Conservation (phyloP, 2,329 filamentous ascomycete genomes). For the Alternaria hordeiaustralica region DNA sequence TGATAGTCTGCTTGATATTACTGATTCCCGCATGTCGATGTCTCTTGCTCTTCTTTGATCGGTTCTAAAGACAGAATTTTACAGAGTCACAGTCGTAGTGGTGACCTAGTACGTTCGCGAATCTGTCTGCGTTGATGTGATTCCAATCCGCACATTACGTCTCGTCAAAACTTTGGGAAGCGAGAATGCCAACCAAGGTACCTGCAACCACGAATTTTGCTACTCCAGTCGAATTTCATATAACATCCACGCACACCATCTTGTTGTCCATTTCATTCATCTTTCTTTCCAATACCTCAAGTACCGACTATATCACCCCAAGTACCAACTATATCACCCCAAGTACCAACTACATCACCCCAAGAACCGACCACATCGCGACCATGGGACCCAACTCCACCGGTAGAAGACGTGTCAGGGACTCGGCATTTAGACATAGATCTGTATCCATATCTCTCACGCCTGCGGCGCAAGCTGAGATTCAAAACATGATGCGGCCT, state of each 20-base stretch:
- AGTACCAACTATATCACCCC: not conserved
- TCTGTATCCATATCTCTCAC: not conserved
- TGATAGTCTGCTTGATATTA: not conserved
- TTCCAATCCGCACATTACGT: not conserved
- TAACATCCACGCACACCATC: not conserved
- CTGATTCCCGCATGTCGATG: not conserved
- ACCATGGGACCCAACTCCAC: not conserved
- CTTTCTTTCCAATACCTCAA: not conserved
- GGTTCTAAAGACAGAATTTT: not conserved
- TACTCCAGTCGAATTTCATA: not conserved
- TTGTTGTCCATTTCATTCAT: not conserved
- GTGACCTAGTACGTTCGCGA: not conserved
- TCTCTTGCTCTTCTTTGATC: not conserved
- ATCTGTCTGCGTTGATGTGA: not conserved
- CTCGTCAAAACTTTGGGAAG: not conserved
- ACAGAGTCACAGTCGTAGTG: not conserved
- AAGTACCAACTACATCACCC: not conserved
- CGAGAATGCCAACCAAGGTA: not conserved
- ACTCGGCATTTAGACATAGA: not conserved
- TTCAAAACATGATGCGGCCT: not conserved
- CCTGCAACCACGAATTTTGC: not conserved
- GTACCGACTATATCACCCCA: not conserved
- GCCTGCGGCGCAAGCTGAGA: not conserved
- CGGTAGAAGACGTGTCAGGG: not conserved
- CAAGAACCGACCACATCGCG: not conserved